These are phyloP conservation scores for Leptographium procerum DNA, from an alignment of 2,329 filamentous ascomycete genomes.

Conservation along the genomic window DNA sequence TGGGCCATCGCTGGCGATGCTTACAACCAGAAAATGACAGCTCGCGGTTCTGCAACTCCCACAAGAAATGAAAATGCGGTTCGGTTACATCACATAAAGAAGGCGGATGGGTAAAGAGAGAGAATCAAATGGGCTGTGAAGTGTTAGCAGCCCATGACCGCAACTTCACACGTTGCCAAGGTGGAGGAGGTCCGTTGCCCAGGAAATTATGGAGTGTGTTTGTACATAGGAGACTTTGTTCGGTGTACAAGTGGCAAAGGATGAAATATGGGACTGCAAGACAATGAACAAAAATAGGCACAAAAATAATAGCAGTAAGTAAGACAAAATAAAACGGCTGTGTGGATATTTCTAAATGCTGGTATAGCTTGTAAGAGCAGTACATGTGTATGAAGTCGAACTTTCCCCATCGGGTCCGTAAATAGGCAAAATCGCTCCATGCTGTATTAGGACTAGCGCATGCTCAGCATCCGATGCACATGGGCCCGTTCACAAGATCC, in stretches of 20 bases:
- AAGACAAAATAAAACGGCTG: conserved; percentile 5
- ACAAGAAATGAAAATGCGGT: too few relatives aligned
- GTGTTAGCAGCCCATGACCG: background rate
- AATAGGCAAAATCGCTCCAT: conserved; percentile 2
- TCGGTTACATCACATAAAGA: too few relatives aligned
- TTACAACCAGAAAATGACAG: too few relatives aligned
- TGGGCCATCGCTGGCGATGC: too few relatives aligned
- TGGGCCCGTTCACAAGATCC: background rate
- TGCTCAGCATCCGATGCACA: background rate
- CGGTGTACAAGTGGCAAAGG: background rate
- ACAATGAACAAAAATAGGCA: background rate
- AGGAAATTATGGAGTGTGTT: background rate
- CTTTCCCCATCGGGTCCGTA: conserved; percentile 19
- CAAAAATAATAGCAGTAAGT: background rate
- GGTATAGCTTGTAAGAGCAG: background rate
- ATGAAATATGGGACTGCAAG: background rate
- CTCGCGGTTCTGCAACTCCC: too few relatives aligned
- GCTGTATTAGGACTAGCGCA: conserved; percentile 3
- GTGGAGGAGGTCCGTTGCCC: background rate
- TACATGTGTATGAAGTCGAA: background rate
- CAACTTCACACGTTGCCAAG: too few relatives aligned
- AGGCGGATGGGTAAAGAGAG: too few relatives aligned
- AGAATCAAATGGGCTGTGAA: too few relatives aligned
- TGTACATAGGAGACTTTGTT: background rate
- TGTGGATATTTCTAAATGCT: background rate